Percentiles rank a stretch among this genome's conserved stretches.
phyloP scores from a whole-genome alignment of 176 grass and related monocot species.

The Phoenix roebelenii region DNA sequence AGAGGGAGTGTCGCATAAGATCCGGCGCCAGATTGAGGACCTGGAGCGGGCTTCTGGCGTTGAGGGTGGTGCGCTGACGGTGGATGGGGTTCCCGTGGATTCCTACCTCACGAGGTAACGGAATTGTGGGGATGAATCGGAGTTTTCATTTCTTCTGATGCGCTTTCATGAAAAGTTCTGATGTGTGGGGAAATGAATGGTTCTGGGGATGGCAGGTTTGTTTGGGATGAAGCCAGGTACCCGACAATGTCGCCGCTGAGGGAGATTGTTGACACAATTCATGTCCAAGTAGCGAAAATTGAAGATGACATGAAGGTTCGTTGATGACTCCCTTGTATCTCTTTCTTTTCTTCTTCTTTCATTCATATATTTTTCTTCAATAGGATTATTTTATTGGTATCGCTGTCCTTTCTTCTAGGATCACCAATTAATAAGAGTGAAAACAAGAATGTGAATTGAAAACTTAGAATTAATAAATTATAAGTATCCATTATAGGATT shows the following conservation, averaged over 20 bases:
- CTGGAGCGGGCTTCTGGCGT: conserved; percentile 54
- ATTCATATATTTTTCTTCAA: background rate
- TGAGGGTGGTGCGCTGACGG: conserved; percentile 55
- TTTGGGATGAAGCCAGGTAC: conserved; percentile 87
- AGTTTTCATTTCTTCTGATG: too few relatives aligned
- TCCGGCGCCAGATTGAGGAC: conserved; percentile 91
- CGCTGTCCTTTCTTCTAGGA: too few relatives aligned
- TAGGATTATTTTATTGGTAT: too few relatives aligned
- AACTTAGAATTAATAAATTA: too few relatives aligned
- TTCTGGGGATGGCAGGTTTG: conserved; percentile 40
- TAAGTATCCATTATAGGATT: too few relatives aligned
- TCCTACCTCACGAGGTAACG: conserved; percentile 77
- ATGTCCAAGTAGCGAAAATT: conserved; percentile 80
- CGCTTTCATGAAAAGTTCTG: too few relatives aligned
- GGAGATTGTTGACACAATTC: conserved; percentile 69
- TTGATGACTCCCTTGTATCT: background rate
- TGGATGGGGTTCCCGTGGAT: conserved; percentile 87
- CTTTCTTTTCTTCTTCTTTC: background rate
- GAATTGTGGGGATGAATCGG: too few relatives aligned
- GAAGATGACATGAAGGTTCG: conserved; percentile 97
- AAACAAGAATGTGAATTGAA: too few relatives aligned
- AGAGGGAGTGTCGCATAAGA: conserved; percentile 92
- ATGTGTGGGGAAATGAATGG: too few relatives aligned
- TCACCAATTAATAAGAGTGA: too few relatives aligned
- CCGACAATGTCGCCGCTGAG: conserved; percentile 78